Evolutionary conservation across 257 asterid species (phyloP).

Genomic region (Jasminum sambac): DNA sequence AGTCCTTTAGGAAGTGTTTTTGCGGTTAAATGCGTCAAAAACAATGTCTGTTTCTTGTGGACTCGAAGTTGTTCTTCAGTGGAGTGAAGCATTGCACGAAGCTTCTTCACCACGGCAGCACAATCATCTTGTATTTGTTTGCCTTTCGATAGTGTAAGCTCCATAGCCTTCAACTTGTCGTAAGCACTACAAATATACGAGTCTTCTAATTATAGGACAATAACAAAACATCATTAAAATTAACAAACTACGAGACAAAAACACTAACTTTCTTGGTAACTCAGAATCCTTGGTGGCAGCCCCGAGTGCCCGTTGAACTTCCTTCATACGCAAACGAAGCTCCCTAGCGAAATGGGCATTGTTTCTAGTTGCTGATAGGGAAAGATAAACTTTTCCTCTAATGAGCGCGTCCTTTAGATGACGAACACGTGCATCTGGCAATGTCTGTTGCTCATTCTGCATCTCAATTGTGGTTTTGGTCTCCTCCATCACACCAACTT

Average conservation of each 20-base stretch:
- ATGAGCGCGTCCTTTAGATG: slow-evolving; percentile 83
- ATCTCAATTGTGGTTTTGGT: slow-evolving; percentile 35
- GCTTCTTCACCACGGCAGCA: slow-evolving; percentile 55
- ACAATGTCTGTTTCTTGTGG: slow-evolving; percentile 60
- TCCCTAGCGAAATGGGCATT: slow-evolving; percentile 78
- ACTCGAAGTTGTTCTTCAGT: slow-evolving; percentile 65
- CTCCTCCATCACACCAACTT: slow-evolving; percentile 41
- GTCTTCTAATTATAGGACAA: background rate
- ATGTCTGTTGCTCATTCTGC: slow-evolving; percentile 40
- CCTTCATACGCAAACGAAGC: slow-evolving; percentile 83
- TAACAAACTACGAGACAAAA: slow-evolving; percentile 7
- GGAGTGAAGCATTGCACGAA: slow-evolving; percentile 65
- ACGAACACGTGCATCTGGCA: slow-evolving; percentile 58
- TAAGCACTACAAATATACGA: slow-evolving; percentile 51
- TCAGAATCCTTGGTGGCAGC: slow-evolving; percentile 82
- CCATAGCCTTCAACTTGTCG: slow-evolving; percentile 76
- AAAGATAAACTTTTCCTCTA: slow-evolving; percentile 68
- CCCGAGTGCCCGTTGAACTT: slow-evolving; percentile 73
- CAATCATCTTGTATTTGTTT: slow-evolving; percentile 80
- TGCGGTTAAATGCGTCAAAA: slow-evolving; percentile 62
- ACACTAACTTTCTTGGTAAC: slow-evolving; percentile 66
- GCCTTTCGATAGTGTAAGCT: slow-evolving; percentile 73
- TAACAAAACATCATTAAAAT: background rate
- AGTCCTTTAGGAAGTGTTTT: slow-evolving; percentile 72
- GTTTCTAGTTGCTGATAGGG: slow-evolving; percentile 73